These are phyloP conservation scores for Peronosclerospora sorghi DNA, from an alignment of 352 stramenopile species.

Conservation along the genomic window DNA sequence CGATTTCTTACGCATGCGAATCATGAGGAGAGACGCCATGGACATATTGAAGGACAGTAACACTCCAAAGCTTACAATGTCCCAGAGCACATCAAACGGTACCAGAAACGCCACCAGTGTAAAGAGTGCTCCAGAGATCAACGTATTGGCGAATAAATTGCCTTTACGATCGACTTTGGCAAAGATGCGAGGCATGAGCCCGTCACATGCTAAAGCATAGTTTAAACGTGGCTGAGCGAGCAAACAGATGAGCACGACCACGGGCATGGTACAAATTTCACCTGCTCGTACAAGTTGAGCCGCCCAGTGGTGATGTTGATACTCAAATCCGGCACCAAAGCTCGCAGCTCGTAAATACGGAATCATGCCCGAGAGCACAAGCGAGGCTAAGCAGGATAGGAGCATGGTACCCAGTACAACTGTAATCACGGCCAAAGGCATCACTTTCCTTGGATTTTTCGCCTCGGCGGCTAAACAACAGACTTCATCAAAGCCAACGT, in stretches of 20 bases:
- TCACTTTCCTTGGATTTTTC: conserved; percentile 67
- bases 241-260: conserved; percentile 92
- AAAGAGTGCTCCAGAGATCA: conserved; percentile 59
- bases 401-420: conserved; percentile 63
- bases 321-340: conserved; percentile 43
- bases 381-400: conserved; percentile 58
- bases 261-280: conserved; percentile 81
- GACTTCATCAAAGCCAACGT: conserved; percentile 91
- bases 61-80: conserved; percentile 82
- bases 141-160: conserved; percentile 70
- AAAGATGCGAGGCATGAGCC: conserved; percentile 88
- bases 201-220: conserved; percentile 89
- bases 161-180: conserved; percentile 62
- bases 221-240: conserved; percentile 89
- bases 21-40: conserved; percentile 57
- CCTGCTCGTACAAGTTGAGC: conserved; percentile 40
- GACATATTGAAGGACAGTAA: conserved; percentile 79
- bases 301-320: conserved; percentile 32
- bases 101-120: conserved; percentile 60
- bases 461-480: conserved; percentile 79
- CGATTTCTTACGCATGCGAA: conserved; percentile 43
- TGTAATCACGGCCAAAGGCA: conserved; percentile 71
- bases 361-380: conserved; percentile 82
- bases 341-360: conserved; percentile 30
- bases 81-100: conserved; percentile 70